Evolutionary conservation across 2,329 filamentous ascomycete species (phyloP).

Genomic region (Cladosporium colombiae): DNA sequence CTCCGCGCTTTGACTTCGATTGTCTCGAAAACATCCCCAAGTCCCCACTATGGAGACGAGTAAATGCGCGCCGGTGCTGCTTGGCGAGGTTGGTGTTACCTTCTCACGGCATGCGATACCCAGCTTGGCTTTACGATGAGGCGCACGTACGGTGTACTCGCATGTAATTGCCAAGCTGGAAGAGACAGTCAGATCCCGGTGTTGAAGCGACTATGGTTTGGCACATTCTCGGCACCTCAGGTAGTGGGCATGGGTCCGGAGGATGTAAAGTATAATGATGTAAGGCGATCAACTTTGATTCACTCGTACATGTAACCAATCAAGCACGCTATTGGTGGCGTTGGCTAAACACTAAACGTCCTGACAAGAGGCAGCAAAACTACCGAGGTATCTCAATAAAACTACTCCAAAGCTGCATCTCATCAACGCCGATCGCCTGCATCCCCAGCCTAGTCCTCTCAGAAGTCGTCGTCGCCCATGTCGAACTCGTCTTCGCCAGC

Average conservation of each 20-base stretch:
- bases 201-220: neutral
- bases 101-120: constrained; percentile 1
- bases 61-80: constrained; percentile 1
- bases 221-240: neutral
- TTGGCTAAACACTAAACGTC: neutral
- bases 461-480: constrained; percentile 35
- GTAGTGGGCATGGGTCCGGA: neutral
- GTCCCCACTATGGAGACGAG: constrained; percentile 15
- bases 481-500: constrained; percentile 48
- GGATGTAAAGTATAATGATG: neutral
- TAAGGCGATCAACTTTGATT: neutral
- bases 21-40: neutral
- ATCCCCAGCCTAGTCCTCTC: too few relatives aligned
- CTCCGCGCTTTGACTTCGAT: constrained; percentile 1
- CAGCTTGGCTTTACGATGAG: constrained; percentile 7
- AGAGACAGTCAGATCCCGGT: neutral
- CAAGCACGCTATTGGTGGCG: neutral
- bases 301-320: neutral
- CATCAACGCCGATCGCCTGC: constrained; percentile 4
- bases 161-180: neutral
- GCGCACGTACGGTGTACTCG: neutral
- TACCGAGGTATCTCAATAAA: constrained; percentile 16
- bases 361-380: neutral
- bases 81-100: constrained; percentile 8
- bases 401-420: constrained; percentile 5